Evolutionary conservation across 305 asterid genomes (phyloP), one percentile per base, ranked within the genome.

Genomic region (Ruellia speciosa): DNA sequence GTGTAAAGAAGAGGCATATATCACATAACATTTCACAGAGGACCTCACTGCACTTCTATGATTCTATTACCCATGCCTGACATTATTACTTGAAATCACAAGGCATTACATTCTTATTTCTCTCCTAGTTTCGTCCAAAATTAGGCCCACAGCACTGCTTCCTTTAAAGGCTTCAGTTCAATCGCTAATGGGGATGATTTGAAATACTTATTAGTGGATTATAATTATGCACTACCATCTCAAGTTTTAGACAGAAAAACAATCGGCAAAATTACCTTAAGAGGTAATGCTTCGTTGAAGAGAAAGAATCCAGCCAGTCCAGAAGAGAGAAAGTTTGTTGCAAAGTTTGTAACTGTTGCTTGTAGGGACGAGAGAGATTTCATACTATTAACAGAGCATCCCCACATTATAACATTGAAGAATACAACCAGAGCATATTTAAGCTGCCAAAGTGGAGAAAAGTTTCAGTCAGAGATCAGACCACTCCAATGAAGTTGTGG

Each of bases 321-420:
- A 39, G 97, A 87, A 52, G 75, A 72, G 15, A 87, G 78, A 68
- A 87, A 90, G 75, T 90, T 90, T 35, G 94, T 87, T 0, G 97
- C 96, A 18, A 87, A 90, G 75, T 87, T 90, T 18, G 95, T 88
- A 16, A 83, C 96, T 0, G 98, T 87, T 58, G 98, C 96, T 87
- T 90, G 92, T 66, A 87, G 70, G 18, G 94, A 87, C 5, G 95
- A 87, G 40, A 90, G 90, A 34, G 87, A 83, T 80, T 82, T 87
- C 72, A 83, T 73, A 81, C 96, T 90, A 79, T 80, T 85, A 48
- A 90, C 80, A 64, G 84, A 90, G 76, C 95, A 87, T 66, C 94
- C 98, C 98, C 98, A 90, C 95, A 90, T 90, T 20, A 78, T 28
- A 35, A 81, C 77, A 62, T 87, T 90, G 83, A 78, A 79, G 18